These are phyloP conservation scores for Leptographium procerum DNA, from an alignment of 2,329 filamentous ascomycete species.

Conservation along the genomic window DNA sequence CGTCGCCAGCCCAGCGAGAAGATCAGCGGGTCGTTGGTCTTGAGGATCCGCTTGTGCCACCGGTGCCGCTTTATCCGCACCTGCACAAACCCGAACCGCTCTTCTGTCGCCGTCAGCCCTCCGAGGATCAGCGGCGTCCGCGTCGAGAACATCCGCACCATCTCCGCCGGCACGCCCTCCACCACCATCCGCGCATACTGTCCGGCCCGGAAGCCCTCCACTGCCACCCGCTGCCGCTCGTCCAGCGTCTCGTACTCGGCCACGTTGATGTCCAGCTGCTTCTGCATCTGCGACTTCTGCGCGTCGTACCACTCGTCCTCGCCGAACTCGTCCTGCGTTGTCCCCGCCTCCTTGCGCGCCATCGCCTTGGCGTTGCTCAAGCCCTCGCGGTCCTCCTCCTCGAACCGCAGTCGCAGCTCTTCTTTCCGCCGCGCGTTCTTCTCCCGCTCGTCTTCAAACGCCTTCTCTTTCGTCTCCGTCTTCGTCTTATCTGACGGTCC, in stretches of 20 bases:
- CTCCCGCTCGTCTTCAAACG: constrained; percentile 61
- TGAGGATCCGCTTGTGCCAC: constrained; percentile 99
- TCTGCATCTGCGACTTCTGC: constrained; percentile 89
- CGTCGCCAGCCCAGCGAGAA: constrained; percentile 94
- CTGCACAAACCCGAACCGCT: constrained; percentile 91
- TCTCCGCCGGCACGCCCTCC: constrained; percentile 82
- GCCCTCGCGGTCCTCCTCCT: constrained; percentile 95
- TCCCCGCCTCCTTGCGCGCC: constrained; percentile 55
- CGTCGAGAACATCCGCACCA: constrained; percentile 70
- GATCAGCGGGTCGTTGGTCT: constrained; percentile 94
- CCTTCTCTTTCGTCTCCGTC: constrained; percentile 26
- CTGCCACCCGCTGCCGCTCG: constrained; percentile 66
- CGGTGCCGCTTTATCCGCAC: constrained; percentile 93
- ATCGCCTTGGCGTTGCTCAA: constrained; percentile 82
- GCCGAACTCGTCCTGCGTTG: constrained; percentile 63
- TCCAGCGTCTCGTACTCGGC: constrained; percentile 84
- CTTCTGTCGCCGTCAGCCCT: constrained; percentile 85
- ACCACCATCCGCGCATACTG: constrained; percentile 89
- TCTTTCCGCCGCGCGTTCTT: constrained; percentile 88
- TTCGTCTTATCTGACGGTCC: constrained; percentile 20
- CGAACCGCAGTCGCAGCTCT: constrained; percentile 86
- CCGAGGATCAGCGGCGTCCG: constrained; percentile 78
- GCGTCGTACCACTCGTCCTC: constrained; percentile 99
- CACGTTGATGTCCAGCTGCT: constrained; percentile 94
- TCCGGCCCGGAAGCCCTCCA: constrained; percentile 85